phyloP scores from a whole-genome alignment of 164 flowering plant genomes.

The Nymphaea colorata region DNA sequence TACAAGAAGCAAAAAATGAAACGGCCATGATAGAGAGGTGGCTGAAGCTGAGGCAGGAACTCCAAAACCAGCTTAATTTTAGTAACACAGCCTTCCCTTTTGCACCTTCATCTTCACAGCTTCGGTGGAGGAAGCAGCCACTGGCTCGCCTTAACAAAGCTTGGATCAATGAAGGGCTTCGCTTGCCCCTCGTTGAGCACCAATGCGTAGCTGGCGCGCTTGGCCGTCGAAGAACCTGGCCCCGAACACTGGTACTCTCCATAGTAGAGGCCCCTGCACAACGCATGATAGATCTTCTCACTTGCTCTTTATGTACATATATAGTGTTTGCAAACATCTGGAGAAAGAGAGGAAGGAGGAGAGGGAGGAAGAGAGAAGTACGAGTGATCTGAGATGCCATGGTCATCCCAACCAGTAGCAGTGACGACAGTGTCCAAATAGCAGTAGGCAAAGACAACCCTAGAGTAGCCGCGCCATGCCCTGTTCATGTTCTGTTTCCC shows the following conservation, averaged over 20 bases:
- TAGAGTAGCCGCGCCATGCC: conserved; percentile 29
- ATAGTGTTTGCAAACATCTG: too few relatives aligned
- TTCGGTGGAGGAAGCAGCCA: conserved; percentile 32
- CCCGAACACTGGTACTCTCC: conserved; percentile 35
- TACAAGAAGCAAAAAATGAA: too few relatives aligned
- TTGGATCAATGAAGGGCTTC: conserved; percentile 17
- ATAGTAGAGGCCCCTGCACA: conserved; percentile 14
- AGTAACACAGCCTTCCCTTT: too few relatives aligned
- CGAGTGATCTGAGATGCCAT: neutral
- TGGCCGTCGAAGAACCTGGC: conserved; percentile 18
- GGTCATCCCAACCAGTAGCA: conserved; percentile 28
- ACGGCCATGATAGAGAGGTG: too few relatives aligned
- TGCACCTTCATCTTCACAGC: neutral
- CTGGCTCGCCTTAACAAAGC: conserved; percentile 18
- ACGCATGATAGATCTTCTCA: neutral
- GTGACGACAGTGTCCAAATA: conserved; percentile 23
- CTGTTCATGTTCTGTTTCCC: conserved; percentile 27
- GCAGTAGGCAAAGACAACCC: conserved; percentile 32
- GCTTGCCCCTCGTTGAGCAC: conserved; percentile 16
- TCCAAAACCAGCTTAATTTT: too few relatives aligned
- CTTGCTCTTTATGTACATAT: too few relatives aligned
- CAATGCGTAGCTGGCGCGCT: conserved; percentile 15
- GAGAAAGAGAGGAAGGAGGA: neutral
- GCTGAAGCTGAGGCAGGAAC: too few relatives aligned
- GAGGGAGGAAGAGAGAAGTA: neutral